These are phyloP conservation scores for Xylariomycetidae sp. DNA, from an alignment of 2,329 filamentous ascomycete genomes.

Conservation along the genomic window DNA sequence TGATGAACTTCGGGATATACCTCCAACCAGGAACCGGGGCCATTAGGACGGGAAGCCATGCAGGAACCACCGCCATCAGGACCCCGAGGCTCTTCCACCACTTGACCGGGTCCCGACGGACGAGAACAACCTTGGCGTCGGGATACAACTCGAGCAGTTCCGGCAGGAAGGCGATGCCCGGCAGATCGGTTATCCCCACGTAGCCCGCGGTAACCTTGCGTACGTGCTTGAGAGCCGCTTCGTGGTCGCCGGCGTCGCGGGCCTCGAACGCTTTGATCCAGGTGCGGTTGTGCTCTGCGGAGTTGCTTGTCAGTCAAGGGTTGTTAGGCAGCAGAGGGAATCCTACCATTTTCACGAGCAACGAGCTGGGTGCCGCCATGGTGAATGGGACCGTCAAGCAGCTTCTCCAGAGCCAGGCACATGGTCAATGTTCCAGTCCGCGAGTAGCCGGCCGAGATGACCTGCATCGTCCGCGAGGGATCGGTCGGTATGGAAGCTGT, in stretches of 20 bases:
- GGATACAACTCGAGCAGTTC: conserved; percentile 17
- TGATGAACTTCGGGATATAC: conserved; percentile 10
- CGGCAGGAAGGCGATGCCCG: conserved; percentile 13
- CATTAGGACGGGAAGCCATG: conserved; percentile 9
- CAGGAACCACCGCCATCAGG: conserved; percentile 4
- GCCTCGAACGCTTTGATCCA: conserved; percentile 21
- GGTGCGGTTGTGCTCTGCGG: conserved; percentile 13
- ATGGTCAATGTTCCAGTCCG: conserved; percentile 46
- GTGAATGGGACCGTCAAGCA: conserved; percentile 42
- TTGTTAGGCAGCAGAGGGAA: background rate
- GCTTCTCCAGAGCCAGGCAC: conserved; percentile 38
- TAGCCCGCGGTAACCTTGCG: conserved; percentile 15
- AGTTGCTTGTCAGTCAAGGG: too few relatives aligned
- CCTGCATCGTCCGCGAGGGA: conserved; percentile 27
- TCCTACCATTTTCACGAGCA: conserved; percentile 28
- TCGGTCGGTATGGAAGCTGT: conserved; percentile 28
- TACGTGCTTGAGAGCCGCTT: conserved; percentile 15
- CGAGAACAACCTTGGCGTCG: conserved; percentile 16
- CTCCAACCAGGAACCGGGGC: conserved; percentile 18
- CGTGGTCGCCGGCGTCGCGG: conserved; percentile 14
- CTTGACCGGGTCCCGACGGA: conserved; percentile 13
- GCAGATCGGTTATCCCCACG: conserved; percentile 13
- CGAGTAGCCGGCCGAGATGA: conserved; percentile 37
- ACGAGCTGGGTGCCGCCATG: conserved; percentile 40
- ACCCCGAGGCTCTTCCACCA: conserved; percentile 17